Percentiles rank a stretch among this genome's conserved stretches.
These are phyloP conservation scores for Syncephalastrum contaminatum DNA, from an alignment of 371 early-diverging fungal species.

Conservation along the genomic window DNA sequence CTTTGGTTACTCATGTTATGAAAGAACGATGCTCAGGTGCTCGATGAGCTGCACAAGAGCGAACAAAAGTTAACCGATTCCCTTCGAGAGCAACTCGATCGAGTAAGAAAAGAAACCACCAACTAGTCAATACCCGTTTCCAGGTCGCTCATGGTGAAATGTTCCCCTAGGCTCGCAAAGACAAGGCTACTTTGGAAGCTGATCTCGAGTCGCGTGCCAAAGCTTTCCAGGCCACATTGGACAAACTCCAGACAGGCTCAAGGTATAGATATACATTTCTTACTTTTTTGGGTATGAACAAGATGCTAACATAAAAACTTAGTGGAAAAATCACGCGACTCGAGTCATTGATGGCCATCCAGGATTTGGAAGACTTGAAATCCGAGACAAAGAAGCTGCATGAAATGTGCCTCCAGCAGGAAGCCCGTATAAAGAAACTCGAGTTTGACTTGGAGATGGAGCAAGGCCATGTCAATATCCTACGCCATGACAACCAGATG, in stretches of 20 bases:
- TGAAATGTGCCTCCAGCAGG: slow-evolving; percentile 43
- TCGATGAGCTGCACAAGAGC: slow-evolving; percentile 24
- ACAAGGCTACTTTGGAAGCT: slow-evolving; percentile 44
- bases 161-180: slow-evolving; percentile 39
- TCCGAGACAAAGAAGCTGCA: slow-evolving; percentile 37
- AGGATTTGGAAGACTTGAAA: slow-evolving; percentile 35
- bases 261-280: slow-evolving; percentile 16
- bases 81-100: slow-evolving; percentile 45
- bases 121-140: too few species aligned
- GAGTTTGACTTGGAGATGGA: slow-evolving; percentile 70
- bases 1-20: too few species aligned
- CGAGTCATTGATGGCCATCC: slow-evolving; percentile 26
- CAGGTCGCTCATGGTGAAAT: not conserved
- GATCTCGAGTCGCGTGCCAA: slow-evolving; percentile 44
- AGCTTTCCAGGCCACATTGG: slow-evolving; percentile 33
- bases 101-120: slow-evolving; percentile 17
- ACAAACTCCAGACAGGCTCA: slow-evolving; percentile 26
- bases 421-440: slow-evolving; percentile 52
- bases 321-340: slow-evolving; percentile 22
- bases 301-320: not conserved
- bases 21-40: too few species aligned
- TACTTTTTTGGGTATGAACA: not conserved
- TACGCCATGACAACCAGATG: slow-evolving; percentile 65
- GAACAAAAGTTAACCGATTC: slow-evolving; percentile 41
- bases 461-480: slow-evolving; percentile 65